Evolutionary conservation across 139 green algal species (phyloP), one percentile per base, ranked within the genome.

Genomic region (Raphidocelis subcapitata): DNA sequence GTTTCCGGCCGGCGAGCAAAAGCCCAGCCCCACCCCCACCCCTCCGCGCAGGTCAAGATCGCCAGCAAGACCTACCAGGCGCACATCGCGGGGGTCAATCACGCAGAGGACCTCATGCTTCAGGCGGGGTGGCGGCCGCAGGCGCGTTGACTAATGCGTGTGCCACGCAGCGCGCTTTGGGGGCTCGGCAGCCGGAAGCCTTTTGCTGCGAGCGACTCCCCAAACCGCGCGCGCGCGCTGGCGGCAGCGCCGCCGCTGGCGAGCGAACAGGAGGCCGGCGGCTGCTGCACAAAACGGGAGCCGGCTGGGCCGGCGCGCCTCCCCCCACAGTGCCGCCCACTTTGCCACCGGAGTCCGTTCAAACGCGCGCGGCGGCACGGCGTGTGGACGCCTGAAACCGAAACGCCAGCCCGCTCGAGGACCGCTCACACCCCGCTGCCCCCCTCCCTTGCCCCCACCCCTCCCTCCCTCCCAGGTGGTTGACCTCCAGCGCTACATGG

Each of bases 101-200:
- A 81, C 1, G 81, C 81, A 3, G 83, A 89, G 76, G 70, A 89
- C 46, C 74, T 89, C 1, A 77, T 88, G 74, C 75, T 75, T 21
- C 65, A 81, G 3, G 79, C 81, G 10, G 83, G 85, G 20, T 91
- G 80, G 75, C 10, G 67, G 59, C 68, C 72, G 20, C 65, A 74
- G 76, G 84, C 80, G 74, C 55, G 56, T 3, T 3, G 26, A 15
- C 35, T 21, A n/a, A n/a, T 15, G 14, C 65, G 2, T 3, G 20
- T n/a, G 44, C 46, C 24, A 14, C 47, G 14, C 60, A 49, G 12
- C 28, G 31, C 10, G 3, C 28, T 18, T 46, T 32, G 29, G 21
- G 12, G 60, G 28, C n/a, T 12, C 21, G 1, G 3, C 57, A 64
- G 28, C 29, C 1, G 4, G 4, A 41, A 2, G n/a, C 24, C 21